Conservation (phyloP, 2,329 filamentous ascomycete species). For the Colletotrichum siamense region DNA sequence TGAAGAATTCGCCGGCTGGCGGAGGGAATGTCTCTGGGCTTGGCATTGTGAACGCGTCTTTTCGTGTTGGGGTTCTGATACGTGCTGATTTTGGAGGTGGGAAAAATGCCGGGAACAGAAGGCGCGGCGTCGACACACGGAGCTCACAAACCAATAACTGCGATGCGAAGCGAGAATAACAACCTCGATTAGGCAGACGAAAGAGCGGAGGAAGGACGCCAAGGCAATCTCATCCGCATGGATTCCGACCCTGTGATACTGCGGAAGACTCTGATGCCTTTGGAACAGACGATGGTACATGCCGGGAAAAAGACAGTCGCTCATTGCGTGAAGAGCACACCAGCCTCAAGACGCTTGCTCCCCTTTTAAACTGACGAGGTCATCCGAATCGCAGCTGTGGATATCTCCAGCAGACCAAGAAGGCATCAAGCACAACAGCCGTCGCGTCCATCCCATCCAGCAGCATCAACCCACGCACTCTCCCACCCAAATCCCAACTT, state of each 20-base stretch:
- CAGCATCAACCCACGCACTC: neutral
- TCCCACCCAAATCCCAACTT: neutral
- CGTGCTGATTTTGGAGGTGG: neutral
- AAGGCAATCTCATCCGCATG: neutral
- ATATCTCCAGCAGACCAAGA: no score
- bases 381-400: no score
- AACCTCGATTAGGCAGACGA: neutral
- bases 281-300: neutral
- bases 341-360: neutral
- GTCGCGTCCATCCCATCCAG: no score
- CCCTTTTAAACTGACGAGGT: neutral
- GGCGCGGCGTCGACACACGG: neutral
- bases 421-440: no score
- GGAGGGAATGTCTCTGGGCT: neutral
- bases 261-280: neutral
- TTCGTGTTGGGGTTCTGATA: neutral
- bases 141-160: neutral
- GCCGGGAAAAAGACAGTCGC: neutral
- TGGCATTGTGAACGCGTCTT: neutral
- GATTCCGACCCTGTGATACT: neutral
- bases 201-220: neutral
- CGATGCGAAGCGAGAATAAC: fast-evolving
- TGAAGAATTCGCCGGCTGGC: neutral
- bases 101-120: neutral
- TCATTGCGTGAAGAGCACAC: neutral